Evolutionary conservation across 306 rosid genomes (phyloP), one percentile per base, ranked within the genome.

Genomic region (Acacia melanoxylon): DNA sequence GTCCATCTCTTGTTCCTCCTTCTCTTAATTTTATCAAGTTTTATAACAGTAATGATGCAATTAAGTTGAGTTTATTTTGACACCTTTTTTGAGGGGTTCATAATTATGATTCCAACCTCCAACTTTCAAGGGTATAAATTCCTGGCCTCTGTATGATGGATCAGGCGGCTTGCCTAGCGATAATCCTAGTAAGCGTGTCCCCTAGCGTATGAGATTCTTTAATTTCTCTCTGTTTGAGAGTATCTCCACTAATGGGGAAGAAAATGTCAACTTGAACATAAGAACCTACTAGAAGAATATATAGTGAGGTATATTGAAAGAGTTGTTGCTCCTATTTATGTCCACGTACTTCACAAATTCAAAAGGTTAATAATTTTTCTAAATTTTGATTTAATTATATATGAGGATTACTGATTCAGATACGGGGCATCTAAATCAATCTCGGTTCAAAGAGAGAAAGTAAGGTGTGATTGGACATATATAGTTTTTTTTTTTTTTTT

Each of bases 81-180:
- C 8, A 51, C 6, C 56, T 49, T 16, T 51, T 49, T 17, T 51
- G 16, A 51, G 4, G 58, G 22, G 58, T 51, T 51, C 58, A 44
- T 75, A 16, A 75, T 33, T 19, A 52, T 72, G 85, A 44, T 78
- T 78, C 73, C 78, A 73, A 77, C 51, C 73, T 71, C 75, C 78
- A 3, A 59, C 46, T n/a, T 40, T 20, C 7, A 1, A 11, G 45
- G 71, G 80, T 62, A 86, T 78, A 78, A 44, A 84, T 84, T 84
- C 87, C 77, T 75, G 46, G 25, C 52, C 22, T 11, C 78, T 10
- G 17, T 5, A 22, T 37, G 4, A 75, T 58, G 65, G 63, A 61
- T 24, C 67, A 11, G 67, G 35, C 35, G 67, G 67, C 67, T 61
- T 25, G 52, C 68, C 62, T 74, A 10, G 67, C 51, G 11, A 75